phyloP scores from a whole-genome alignment of 2,329 filamentous ascomycete species.

The Elsinoe arachidis region DNA sequence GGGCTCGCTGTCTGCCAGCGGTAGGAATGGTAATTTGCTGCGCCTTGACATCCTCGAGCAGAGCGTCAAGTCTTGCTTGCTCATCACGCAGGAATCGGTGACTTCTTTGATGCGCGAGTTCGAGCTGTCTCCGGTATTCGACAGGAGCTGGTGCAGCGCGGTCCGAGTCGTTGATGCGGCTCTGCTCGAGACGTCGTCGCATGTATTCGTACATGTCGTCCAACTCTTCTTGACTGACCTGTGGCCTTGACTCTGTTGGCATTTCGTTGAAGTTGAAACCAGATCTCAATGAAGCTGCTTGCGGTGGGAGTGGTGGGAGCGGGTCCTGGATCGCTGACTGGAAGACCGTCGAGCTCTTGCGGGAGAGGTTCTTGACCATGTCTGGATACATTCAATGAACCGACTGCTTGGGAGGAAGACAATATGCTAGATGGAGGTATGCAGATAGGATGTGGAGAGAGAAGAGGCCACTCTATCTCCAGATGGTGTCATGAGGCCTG shows the following conservation, averaged over 20 bases:
- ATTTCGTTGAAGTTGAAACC: slow-evolving; percentile 3
- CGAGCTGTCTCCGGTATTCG: slow-evolving; percentile 1
- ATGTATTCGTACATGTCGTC: slow-evolving; percentile 12
- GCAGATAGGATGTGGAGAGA: background rate
- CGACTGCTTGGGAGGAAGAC: background rate
- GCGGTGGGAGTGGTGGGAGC: slow-evolving; percentile 3
- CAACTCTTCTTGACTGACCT: slow-evolving; percentile 1
- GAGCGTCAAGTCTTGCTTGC: slow-evolving; percentile 10
- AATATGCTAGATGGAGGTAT: background rate
- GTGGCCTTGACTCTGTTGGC: background rate
- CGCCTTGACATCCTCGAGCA: slow-evolving; percentile 10
- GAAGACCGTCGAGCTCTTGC: slow-evolving; percentile 11
- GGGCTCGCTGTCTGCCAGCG: background rate
- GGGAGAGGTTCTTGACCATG: slow-evolving; percentile 14
- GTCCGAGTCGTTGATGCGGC: background rate
- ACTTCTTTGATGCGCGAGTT: slow-evolving; percentile 5
- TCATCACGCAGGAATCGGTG: slow-evolving; percentile 8
- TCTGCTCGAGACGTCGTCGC: slow-evolving; percentile 1
- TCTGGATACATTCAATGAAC: background rate
- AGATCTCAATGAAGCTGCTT: slow-evolving; percentile 9
- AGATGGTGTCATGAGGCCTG: background rate
- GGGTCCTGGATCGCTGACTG: slow-evolving; percentile 1
- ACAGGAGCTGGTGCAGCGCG: background rate
- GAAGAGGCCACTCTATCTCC: background rate
- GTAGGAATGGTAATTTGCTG: background rate